Evolutionary conservation across 2,329 filamentous ascomycete genomes (phyloP).

Genomic region (Trichoderma polysporum): DNA sequence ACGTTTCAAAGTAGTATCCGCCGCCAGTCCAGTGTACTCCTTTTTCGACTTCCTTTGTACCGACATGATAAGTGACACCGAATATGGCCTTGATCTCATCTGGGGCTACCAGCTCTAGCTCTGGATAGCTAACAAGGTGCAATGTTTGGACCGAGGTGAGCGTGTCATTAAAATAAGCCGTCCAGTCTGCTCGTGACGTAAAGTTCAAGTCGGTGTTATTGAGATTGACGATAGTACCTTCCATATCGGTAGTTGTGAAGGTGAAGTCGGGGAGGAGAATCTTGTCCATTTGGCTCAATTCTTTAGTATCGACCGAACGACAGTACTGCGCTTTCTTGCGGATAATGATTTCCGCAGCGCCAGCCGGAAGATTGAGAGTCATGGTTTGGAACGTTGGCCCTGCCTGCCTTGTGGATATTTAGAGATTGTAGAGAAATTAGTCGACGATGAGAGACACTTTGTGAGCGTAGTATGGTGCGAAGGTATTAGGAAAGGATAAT

Average conservation of each 20-base stretch:
- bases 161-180: not conserved
- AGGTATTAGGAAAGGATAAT: not conserved
- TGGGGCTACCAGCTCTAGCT: not conserved
- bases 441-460: not conserved
- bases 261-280: not conserved
- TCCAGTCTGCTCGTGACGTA: not conserved
- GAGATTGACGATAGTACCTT: not conserved
- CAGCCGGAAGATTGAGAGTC: not conserved
- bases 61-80: not conserved
- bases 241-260: not conserved
- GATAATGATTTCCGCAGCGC: not conserved
- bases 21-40: not conserved
- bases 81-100: not conserved
- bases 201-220: not conserved
- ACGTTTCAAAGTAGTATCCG: constrained; percentile 7
- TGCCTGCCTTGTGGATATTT: not conserved
- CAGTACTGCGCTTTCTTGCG: not conserved
- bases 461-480: no score
- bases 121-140: not conserved
- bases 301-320: not conserved
- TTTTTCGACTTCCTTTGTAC: not conserved
- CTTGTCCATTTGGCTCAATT: not conserved
- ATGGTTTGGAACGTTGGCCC: not conserved
- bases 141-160: not conserved
- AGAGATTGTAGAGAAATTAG: not conserved